Evolutionary conservation across 768 basidiomycete genomes (phyloP), one percentile per base, ranked within the genome.

Genomic region (Boletus bicolor): DNA sequence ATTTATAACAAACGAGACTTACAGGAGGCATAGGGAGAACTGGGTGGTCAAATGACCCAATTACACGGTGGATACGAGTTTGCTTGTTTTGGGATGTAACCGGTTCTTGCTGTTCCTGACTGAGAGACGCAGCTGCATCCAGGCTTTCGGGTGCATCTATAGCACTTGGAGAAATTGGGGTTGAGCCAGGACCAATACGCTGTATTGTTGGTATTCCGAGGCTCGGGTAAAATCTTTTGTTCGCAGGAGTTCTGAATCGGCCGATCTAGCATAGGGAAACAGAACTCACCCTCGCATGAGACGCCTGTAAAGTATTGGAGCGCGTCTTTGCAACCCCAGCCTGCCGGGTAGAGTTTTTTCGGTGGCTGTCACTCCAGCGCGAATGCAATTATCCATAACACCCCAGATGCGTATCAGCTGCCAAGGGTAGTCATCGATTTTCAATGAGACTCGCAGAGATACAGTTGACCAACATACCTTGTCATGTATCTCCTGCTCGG

Each of bases 321-420:
- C 95, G 39, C 93, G 81, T 14, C 94, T 79, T 35, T 87, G 80
- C 26, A 98, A 76, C 7, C 81, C 73, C 17, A 98, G 74, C 21
- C 92, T 80, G n/a, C 95, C 95, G 0, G 95, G 95, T 2, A 98
- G 80, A n/a, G 82, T 84, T 43, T 78, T 77, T 62, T 95, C 88
- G 4, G 82, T 76, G 1, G 91, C 80, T 3, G 90, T 86, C 9
- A 98, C 93, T 19, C 95, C 95, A 2, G 81, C 79, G 28, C 78
- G 87, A 57, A 97, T 98, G 69, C 91, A 95, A 54, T 86, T 83
- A 66, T 96, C 93, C 95, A 97, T 97, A 5, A 93, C 91, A 51
- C 76, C 66, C 93, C 93, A 96, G 45, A 95, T 93, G 28, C 82
- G 81, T 79, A 84, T 82, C 60, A 91, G 79, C 76, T 75, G 48